Evolutionary conservation across 2,329 filamentous ascomycete genomes (phyloP), one percentile per base, ranked within the genome.

Genomic region (Elsinoe batatas): DNA sequence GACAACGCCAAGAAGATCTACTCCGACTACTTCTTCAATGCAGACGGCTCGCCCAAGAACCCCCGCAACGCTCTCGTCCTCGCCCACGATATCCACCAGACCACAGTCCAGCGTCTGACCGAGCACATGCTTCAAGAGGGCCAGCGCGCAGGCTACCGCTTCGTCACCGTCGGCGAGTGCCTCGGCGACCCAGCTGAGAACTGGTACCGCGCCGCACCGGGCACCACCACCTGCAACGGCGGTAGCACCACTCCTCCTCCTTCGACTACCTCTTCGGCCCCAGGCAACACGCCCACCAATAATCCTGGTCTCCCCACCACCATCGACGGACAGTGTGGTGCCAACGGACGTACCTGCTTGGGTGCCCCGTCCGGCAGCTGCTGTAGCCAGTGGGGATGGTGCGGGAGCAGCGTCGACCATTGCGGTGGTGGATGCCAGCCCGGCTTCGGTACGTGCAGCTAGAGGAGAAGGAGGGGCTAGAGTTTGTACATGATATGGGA

Each of bases 21-120:
- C 57, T 77, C 78, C 51, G 72, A 77, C 59, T 75, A 76, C 61
- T 73, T 71, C 61, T 82, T 83, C 68, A 64, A 68, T 58, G 64
- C 69, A 26, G 74, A 73, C 79, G 59, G 67, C 66, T 26, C 58
- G 60, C 33, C 60, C 37, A 51, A 59, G 63, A 44, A 62, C 57
- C 7, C 56, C 32, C 61, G 60, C 51, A 62, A 70, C 32, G 80
- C 76, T 65, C 63, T 84, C 56, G 72, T 76, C 20, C 77, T 83
- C 61, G 79, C 67, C n/a, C 74, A 76, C 63, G 74, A 76, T 56
- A 75, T 75, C 36, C 71, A 76, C 60, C 59, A 69, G 51, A 69
- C 73, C 64, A 76, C 74, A 7, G 74, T 71, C 3, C 63, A 70
- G 54, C 69, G 68, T 57, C 65, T 76, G 37, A 73, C 74, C 3